These are phyloP conservation scores for Aspergillus ustus DNA, from an alignment of 2,329 filamentous ascomycete species.

Conservation along the genomic window DNA sequence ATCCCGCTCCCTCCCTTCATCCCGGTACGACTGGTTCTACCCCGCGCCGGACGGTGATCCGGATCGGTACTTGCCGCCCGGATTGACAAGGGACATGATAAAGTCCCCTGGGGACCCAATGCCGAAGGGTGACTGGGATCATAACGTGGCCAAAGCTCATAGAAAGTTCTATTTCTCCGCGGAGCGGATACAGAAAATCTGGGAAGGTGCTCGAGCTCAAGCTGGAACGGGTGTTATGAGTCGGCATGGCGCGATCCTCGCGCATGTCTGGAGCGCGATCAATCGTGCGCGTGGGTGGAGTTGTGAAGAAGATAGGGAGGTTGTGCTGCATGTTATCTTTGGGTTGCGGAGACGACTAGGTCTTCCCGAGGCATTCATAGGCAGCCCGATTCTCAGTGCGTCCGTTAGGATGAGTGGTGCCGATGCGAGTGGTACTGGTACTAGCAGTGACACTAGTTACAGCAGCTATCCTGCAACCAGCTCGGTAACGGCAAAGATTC, in stretches of 20 bases:
- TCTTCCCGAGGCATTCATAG: not conserved
- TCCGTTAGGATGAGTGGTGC: not conserved
- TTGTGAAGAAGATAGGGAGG: slow-evolving; percentile 6
- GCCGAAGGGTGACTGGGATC: slow-evolving; percentile 49
- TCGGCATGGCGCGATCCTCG: slow-evolving; percentile 52
- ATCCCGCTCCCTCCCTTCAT: slow-evolving; percentile 43
- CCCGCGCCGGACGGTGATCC: slow-evolving; percentile 15
- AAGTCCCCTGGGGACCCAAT: slow-evolving; percentile 42
- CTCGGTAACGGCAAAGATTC: slow-evolving; percentile 33
- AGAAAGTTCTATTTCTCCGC: slow-evolving; percentile 45
- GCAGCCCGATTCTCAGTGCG: not conserved
- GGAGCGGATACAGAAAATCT: slow-evolving; percentile 33
- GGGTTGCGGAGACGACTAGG: not conserved
- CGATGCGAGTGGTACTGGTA: not conserved
- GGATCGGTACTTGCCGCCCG: slow-evolving; percentile 10
- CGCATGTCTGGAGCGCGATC: slow-evolving; percentile 53
- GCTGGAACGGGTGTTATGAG: slow-evolving; percentile 38
- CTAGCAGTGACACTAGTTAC: too few species aligned
- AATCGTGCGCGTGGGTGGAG: slow-evolving; percentile 43
- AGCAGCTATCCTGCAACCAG: too few species aligned
- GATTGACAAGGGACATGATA: slow-evolving; percentile 24
- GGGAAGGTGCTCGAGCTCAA: too few species aligned
- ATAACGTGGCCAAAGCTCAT: slow-evolving; percentile 36
- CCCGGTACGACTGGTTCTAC: slow-evolving; percentile 56
- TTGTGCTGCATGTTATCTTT: slow-evolving; percentile 3